Conservation (phyloP, 2,329 filamentous ascomycete genomes). For the Salinomyces thailandicus region DNA sequence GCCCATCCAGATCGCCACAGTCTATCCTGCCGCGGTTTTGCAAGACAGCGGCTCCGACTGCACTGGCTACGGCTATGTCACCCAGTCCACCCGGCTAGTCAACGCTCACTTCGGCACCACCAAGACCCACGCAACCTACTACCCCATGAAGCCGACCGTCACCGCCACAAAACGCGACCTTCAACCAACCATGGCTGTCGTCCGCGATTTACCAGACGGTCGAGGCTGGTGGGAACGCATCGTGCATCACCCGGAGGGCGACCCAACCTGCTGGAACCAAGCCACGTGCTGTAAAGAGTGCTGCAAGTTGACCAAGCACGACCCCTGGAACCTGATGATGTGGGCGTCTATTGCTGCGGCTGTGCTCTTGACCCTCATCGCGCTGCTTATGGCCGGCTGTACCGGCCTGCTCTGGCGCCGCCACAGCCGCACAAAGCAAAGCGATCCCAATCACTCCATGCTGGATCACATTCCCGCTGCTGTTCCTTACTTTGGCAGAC, state of each 20-base stretch:
- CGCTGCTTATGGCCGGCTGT: neutral
- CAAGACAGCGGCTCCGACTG: neutral
- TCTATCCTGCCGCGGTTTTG: constrained; percentile 1
- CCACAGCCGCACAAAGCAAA: neutral
- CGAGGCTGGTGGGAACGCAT: neutral
- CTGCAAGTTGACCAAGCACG: neutral
- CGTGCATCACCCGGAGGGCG: neutral
- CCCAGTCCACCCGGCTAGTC: neutral
- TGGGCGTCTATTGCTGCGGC: neutral
- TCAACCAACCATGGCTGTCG: neutral
- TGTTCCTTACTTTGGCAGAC: neutral
- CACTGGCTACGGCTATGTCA: constrained; percentile 1
- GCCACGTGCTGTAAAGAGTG: neutral
- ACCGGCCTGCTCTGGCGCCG: neutral
- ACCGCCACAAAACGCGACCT: neutral
- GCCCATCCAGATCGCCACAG: constrained; percentile 3
- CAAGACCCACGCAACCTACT: neutral
- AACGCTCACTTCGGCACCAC: constrained; percentile 1
- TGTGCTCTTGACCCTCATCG: neutral
- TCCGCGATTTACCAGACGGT: neutral
- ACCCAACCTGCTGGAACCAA: neutral
- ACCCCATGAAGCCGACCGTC: neutral
- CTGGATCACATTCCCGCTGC: neutral
- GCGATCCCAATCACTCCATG: neutral
- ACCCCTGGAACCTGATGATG: neutral